Conservation (phyloP, 768 basidiomycete genomes). For the Naganishia friedmannii region DNA sequence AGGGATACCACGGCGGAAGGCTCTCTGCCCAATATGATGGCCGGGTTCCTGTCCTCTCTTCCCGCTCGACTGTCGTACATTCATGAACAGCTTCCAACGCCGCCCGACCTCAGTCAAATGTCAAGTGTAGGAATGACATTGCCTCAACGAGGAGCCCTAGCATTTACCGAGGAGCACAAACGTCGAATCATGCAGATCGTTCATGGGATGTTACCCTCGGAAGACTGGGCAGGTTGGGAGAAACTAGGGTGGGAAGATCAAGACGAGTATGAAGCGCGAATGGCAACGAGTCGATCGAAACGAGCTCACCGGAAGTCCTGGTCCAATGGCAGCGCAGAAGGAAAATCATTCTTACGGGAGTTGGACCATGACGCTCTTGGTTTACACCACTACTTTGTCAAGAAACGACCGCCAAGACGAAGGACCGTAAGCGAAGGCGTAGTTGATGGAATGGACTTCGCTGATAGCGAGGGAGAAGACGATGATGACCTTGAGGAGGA, state of each 20-base stretch:
- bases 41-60: conserved; percentile 15
- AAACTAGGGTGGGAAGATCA: conserved; percentile 49
- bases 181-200: conserved; percentile 43
- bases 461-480: conserved; percentile 35
- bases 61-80: conserved; percentile 17
- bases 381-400: conserved; percentile 17
- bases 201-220: conserved; percentile 44
- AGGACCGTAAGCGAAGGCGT: conserved; percentile 26
- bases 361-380: conserved; percentile 22
- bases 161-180: conserved; percentile 27
- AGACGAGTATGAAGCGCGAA: conserved; percentile 32
- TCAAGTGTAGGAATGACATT: conserved; percentile 5
- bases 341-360: conserved; percentile 7
- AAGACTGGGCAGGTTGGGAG: conserved; percentile 52
- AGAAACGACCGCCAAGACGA: neutral
- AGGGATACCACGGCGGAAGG: conserved; percentile 27
- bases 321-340: conserved; percentile 4
- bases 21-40: conserved; percentile 27
- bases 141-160: neutral
- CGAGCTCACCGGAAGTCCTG: conserved; percentile 7
- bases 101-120: conserved; percentile 20
- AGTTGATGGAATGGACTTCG: neutral
- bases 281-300: neutral
- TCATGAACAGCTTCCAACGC: conserved; percentile 20
- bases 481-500: conserved; percentile 27